Percentiles rank a stretch among this genome's conserved stretches.
These are phyloP conservation scores for Fonsecaea monophora DNA, from an alignment of 2,329 filamentous ascomycete species.

Conservation along the genomic window DNA sequence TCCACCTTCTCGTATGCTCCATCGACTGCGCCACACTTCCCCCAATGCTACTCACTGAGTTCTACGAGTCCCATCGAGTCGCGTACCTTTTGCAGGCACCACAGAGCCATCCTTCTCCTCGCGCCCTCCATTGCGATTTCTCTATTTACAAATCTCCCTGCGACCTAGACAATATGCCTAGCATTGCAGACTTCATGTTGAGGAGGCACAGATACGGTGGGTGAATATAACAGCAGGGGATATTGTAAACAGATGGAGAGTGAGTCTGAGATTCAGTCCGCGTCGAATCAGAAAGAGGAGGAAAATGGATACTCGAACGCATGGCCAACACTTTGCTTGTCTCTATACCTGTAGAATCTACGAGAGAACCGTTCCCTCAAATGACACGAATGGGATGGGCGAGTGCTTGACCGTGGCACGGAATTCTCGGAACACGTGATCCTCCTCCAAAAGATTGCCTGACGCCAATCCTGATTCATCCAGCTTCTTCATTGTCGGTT, in stretches of 20 bases:
- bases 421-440: neutral
- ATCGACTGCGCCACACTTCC: neutral
- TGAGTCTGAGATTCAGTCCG: no score
- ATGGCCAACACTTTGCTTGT: no score
- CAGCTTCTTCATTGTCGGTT: neutral
- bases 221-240: neutral
- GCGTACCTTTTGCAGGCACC: no score
- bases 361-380: no score
- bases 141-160: neutral
- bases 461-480: neutral
- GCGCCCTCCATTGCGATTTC: neutral
- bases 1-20: neutral
- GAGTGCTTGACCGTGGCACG: neutral
- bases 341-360: no score
- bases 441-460: neutral
- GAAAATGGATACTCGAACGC: no score
- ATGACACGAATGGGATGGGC: neutral
- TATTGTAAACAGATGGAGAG: neutral
- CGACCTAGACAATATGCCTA: neutral
- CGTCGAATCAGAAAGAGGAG: no score
- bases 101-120: neutral
- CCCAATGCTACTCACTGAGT: neutral
- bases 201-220: neutral
- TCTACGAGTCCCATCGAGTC: neutral
- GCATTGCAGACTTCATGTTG: neutral